Conservation (phyloP, 495 filamentous ascomycete species). For the Rhizodiscina lignyota region DNA sequence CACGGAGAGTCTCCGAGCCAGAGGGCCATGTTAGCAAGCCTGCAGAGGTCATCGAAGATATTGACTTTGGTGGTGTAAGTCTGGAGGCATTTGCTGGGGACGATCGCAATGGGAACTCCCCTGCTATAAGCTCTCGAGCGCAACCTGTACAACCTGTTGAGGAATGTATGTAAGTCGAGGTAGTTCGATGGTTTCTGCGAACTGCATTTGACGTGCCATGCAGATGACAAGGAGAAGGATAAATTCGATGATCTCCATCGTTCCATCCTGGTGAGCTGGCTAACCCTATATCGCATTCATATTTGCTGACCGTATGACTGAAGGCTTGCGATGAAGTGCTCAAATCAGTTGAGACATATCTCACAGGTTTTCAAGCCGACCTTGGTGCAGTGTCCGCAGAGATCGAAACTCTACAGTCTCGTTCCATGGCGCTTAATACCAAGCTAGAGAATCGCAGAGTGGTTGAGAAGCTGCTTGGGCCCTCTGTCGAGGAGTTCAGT, state of each 20-base stretch:
- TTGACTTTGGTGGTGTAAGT: slow-evolving; percentile 64
- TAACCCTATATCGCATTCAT: neutral
- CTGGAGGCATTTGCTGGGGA: slow-evolving; percentile 48
- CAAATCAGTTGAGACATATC: slow-evolving; percentile 77
- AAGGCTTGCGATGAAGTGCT: slow-evolving; percentile 83
- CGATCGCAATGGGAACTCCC: slow-evolving; percentile 26
- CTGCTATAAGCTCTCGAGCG: slow-evolving; percentile 21
- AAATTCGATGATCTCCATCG: slow-evolving; percentile 85
- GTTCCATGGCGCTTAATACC: slow-evolving; percentile 70
- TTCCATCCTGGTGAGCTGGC: slow-evolving; percentile 61
- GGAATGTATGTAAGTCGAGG: slow-evolving; percentile 54
- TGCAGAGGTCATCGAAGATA: slow-evolving; percentile 35
- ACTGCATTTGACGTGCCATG: too few relatives aligned
- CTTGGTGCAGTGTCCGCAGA: slow-evolving; percentile 81
- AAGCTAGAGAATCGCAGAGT: slow-evolving; percentile 75
- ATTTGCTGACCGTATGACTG: neutral
- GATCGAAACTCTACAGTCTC: slow-evolving; percentile 80
- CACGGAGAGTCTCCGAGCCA: too few relatives aligned
- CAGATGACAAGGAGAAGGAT: slow-evolving; percentile 66
- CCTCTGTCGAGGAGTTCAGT: slow-evolving; percentile 80
- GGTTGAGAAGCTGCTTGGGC: slow-evolving; percentile 77
- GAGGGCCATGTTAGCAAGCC: slow-evolving; percentile 25
- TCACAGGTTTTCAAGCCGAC: slow-evolving; percentile 85
- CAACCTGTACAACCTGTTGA: slow-evolving; percentile 52
- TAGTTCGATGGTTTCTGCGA: too few relatives aligned